Evolutionary conservation across 2,329 filamentous ascomycete species (phyloP), one percentile per base, ranked within the genome.

Genomic region (Cladosporium colombiae): DNA sequence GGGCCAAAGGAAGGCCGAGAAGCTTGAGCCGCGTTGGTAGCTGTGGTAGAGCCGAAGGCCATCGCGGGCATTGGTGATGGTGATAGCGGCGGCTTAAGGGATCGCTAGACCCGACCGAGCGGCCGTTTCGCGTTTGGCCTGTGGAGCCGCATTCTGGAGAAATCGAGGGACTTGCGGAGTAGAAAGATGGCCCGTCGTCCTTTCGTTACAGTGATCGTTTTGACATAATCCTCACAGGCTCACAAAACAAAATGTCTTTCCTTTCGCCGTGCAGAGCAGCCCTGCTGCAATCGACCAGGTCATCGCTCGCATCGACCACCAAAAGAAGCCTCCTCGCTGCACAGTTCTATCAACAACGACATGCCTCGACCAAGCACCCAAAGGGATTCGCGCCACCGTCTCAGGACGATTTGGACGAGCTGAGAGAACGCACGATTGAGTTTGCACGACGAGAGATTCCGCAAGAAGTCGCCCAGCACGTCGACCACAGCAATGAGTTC

Each of bases 401-500:
- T 0, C 81, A 86, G 53, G 84, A 88, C 66, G 93, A 97, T 65
- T 84, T 97, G 8, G 80, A 89, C 25, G 92, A 97, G 80, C 83
- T 97, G 67, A 88, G 93, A 66, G 91, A 93, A 74, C 84, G 90
- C 29, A 92, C 96, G 31, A 91, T 93, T 73, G 93, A 97, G 65
- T 99, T 99, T 74, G 89, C 91, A 25, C 81, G 91, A 67, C 88
- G 94, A 73, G 93, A 97, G 78, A 93, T 98, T 65, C 82, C 92
- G 23, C 91, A 92, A 76, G 89, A 93, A 70, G 81, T 97, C 16
- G 95, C 94, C 0, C 86, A 91, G 13, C 82, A 83, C 65, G 96
- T 93, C n/a, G 94, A 99, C 81, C 86, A 86, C 75, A 84, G 84
- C 75, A 98, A 98, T 84, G 88, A 87, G 58, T 99, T 99, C 78